Base-by-base conservation (phyloP, 371 early-diverging fungal genomes). In the Parasitella parasitica region DNA sequence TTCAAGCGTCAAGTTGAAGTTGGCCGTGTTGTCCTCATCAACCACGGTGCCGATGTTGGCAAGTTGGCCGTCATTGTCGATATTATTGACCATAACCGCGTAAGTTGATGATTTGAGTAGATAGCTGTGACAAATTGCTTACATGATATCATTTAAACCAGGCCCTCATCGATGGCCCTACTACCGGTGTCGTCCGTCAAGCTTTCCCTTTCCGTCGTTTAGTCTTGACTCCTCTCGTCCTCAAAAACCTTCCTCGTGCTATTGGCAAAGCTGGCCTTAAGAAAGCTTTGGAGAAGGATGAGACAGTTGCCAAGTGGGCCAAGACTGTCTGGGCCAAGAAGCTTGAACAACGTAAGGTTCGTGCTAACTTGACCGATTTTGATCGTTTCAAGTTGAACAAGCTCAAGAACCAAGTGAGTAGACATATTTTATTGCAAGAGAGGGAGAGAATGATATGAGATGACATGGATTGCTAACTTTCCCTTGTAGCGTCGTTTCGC, bases 41-140 rank as follows among this genome's bases (percentile, higher is more conserved):
- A 88, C 88, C 85, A 91, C 87, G 99, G 99, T 67, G 84, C 88
- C 60, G 91, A 95, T 77, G 86, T 89, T 76, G 94, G 96, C 78
- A 97, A 97, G 88, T 88, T 96, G 73, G 98, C 97, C 81, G 94
- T 95, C 79, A 94, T 99, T 82, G 93, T 97, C 67, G 98, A 97
- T 78, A 96, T 99, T 82, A 86, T 99, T 71, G 99, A 99, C 87
- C 97, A 99, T 91, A 91, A 91, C 87, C 90, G 98, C 64, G 91
- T 86, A 80, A 70, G 80, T 58, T 38, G 20, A 22, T 43, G 11
- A 43, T 22, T 1, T 7, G 2, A 8, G 0, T 32, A 32, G 32
- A 32, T 32, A 22, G 0, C 18, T 20, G 43, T 20, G n/a, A 41
- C 41, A 7, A 18, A 18, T 12, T 49, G 4, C 49, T 6, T n/a